These are phyloP conservation scores for Tricholoma hemisulphureum DNA, from an alignment of 768 basidiomycete genomes.

Conservation along the genomic window DNA sequence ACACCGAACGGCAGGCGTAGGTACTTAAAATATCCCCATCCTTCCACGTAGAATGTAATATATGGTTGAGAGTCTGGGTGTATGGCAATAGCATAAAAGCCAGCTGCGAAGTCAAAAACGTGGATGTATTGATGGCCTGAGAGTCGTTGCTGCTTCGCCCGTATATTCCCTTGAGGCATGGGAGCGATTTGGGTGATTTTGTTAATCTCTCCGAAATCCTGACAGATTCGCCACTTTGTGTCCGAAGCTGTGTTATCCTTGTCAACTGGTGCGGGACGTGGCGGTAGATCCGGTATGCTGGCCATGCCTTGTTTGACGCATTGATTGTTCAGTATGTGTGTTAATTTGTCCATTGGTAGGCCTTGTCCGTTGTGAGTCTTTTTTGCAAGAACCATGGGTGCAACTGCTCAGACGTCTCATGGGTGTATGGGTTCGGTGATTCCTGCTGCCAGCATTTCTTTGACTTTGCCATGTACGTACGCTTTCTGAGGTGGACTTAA, in stretches of 20 bases:
- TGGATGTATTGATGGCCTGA: conserved; percentile 30
- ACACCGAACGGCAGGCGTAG: conserved; percentile 39
- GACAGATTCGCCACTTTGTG: conserved; percentile 35
- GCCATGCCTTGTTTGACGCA: conserved; percentile 25
- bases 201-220: conserved; percentile 35
- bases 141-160: no score
- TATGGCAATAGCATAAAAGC: conserved; percentile 27
- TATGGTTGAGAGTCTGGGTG: conserved; percentile 18
- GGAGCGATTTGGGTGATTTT: conserved; percentile 23
- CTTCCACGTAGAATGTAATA: conserved; percentile 38
- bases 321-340: conserved; percentile 32
- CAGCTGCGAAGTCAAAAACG: conserved; percentile 36
- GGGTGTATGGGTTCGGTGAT: conserved; percentile 30
- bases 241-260: not conserved
- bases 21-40: conserved; percentile 33
- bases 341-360: conserved; percentile 30
- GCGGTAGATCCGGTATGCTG: conserved; percentile 18
- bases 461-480: conserved; percentile 28
- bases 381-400: conserved; percentile 32
- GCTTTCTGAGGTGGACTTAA: conserved; percentile 28
- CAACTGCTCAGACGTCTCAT: conserved; percentile 8
- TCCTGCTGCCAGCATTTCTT: conserved; percentile 33
- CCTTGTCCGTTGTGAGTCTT: conserved; percentile 33
- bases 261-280: conserved; percentile 4
- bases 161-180: conserved; percentile 17